Percentiles rank a stretch among this genome's conserved stretches.
Evolutionary conservation across 2,329 filamentous ascomycete species (phyloP).

Genomic region (Alternaria ventricosa): DNA sequence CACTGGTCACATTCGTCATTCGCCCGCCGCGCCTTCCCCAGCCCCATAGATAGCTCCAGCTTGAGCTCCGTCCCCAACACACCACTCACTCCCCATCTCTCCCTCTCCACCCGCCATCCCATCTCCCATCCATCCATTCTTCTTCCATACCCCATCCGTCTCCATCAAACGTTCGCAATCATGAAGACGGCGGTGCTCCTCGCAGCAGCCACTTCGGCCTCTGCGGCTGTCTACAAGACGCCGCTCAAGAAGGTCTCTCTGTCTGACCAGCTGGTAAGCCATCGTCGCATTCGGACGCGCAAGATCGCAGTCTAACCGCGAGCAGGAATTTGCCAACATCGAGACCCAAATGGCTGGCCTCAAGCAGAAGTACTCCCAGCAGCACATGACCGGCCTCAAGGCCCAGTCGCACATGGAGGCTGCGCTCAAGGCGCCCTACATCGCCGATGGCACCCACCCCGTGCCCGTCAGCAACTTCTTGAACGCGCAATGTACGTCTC

Average conservation of each 20-base stretch:
- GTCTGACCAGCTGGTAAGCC: slow-evolving; percentile 85
- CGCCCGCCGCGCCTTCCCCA: slow-evolving; percentile 11
- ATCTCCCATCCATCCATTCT: slow-evolving; percentile 13
- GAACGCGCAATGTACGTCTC: slow-evolving; percentile 90
- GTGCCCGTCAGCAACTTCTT: slow-evolving; percentile 96
- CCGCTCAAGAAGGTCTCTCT: slow-evolving; percentile 97
- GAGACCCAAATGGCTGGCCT: slow-evolving; percentile 81
- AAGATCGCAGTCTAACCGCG: slow-evolving; percentile 7
- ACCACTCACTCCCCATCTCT: slow-evolving; percentile 11
- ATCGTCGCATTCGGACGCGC: slow-evolving; percentile 14
- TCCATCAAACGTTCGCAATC: slow-evolving; percentile 27
- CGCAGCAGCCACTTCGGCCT: slow-evolving; percentile 78
- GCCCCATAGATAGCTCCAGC: slow-evolving; percentile 19
- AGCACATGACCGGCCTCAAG: slow-evolving; percentile 76
- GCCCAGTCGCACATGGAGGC: slow-evolving; percentile 72
- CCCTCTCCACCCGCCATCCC: slow-evolving; percentile 5
- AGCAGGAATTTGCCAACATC: slow-evolving; percentile 77
- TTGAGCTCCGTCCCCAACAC: slow-evolving; percentile 15
- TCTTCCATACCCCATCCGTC: slow-evolving; percentile 2
- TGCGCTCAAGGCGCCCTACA: slow-evolving; percentile 78
- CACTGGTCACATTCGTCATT: slow-evolving; percentile 13
- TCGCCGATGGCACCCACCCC: slow-evolving; percentile 72
- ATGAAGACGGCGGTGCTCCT: slow-evolving; percentile 90
- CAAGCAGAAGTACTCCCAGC: slow-evolving; percentile 79
- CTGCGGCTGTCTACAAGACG: slow-evolving; percentile 91